phyloP scores from a whole-genome alignment of 192 early-diverging fungal genomes.

The Dispira simplex region DNA sequence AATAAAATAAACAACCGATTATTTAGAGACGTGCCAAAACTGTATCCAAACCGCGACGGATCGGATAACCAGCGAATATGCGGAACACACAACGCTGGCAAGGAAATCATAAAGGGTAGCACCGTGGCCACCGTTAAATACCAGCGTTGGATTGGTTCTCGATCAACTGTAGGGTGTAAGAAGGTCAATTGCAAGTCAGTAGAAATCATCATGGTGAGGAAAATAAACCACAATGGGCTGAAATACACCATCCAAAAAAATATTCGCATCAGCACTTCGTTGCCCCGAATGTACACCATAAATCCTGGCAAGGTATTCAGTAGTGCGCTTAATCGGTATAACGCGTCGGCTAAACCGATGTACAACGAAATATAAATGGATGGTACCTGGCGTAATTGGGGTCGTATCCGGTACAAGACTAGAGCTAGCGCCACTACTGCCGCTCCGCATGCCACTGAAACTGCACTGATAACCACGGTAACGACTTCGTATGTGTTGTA shows the following conservation, averaged over 20 bases:
- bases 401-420: slow-evolving; percentile 1
- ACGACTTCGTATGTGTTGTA: slow-evolving; percentile 5
- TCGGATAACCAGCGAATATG: slow-evolving; percentile 8
- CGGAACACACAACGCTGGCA: slow-evolving; percentile 1
- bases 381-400: slow-evolving; percentile 1
- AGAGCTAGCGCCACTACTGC: slow-evolving; percentile 1
- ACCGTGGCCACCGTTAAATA: slow-evolving; percentile 7
- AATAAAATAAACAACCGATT: slow-evolving; percentile 5
- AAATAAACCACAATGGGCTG: slow-evolving; percentile 5
- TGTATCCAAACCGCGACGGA: slow-evolving; percentile 8
- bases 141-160: slow-evolving; percentile 1
- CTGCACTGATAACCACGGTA: not conserved
- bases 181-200: slow-evolving; percentile 10
- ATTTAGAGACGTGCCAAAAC: slow-evolving; percentile 1
- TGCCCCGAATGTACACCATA: slow-evolving; percentile 1
- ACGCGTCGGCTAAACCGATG: slow-evolving; percentile 9
- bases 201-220: slow-evolving; percentile 11
- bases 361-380: slow-evolving; percentile 8
- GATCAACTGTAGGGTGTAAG: not conserved
- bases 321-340: slow-evolving; percentile 8
- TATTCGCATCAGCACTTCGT: slow-evolving; percentile 1
- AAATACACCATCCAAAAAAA: slow-evolving; percentile 10
- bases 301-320: not conserved
- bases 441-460: slow-evolving; percentile 5
- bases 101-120: slow-evolving; percentile 4